Evolutionary conservation across 148 eudicot species (phyloP), one percentile per base, ranked within the genome.

Genomic region (Rhododendron simsii): DNA sequence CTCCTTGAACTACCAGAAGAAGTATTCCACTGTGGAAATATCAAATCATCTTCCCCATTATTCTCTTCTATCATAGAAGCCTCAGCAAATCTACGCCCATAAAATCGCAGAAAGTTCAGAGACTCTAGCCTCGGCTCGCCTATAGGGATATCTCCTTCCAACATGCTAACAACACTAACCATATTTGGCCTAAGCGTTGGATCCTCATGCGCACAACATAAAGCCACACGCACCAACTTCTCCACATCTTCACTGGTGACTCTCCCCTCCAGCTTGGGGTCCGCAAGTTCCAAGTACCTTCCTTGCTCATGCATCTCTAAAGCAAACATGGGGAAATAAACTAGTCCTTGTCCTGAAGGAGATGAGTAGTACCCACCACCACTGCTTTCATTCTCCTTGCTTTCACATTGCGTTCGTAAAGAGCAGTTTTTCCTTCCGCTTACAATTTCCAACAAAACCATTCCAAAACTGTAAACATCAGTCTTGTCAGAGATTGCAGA

Each of bases 381-480:
- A 55, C 83, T 89, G 26, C 83, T 90, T 44, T 61, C 86, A 48
- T 91, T 93, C 26, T 88, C 91, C 10, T 85, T 87, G 87, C 94
- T 92, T 45, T 87, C 93, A 81, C 92, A 90, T 13, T 76, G 91
- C 11, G 91, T 81, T 86, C 84, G 87, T 0, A 84, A 63, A 1
- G 85, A 82, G 55, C 98, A 94, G 88, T 96, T 96, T 85, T 95
- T 96, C 65, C 95, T 91, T 11, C 73, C 73, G 12, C 73, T 67
- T 10, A 67, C 73, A 26, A 67, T n/a, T 67, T 67, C 73, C 30
- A 96, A 91, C 23, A 94, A 85, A 53, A 96, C 98, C 98, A 96
- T 96, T 12, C 98, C 98, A n/a, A 87, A 96, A 86, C 98, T 95
- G 78, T 96, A 96, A 47, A 96, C 96, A 85, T 96, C 98, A 1